Conservation (phyloP, 306 rosid species). For the Casuarina equisetifolia region DNA sequence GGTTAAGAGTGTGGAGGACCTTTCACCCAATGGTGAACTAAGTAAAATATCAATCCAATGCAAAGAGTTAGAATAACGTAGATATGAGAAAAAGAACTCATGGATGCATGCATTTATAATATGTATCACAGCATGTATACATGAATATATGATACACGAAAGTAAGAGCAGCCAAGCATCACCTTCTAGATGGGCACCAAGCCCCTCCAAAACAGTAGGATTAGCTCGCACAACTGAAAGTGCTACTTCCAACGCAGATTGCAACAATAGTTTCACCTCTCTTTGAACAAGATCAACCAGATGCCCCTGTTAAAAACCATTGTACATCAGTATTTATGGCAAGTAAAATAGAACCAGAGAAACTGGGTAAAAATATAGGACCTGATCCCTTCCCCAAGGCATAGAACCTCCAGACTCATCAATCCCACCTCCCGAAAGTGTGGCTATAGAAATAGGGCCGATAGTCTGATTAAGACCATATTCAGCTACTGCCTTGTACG, state of each 20-base stretch:
- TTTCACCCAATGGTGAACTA: too few species aligned
- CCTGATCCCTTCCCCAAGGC: slow-evolving; percentile 98
- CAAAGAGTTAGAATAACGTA: too few species aligned
- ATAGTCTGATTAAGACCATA: slow-evolving; percentile 89
- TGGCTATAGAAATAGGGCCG: slow-evolving; percentile 88
- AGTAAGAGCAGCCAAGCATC: background rate
- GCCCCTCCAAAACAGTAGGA: slow-evolving; percentile 90
- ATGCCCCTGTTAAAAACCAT: slow-evolving; percentile 63
- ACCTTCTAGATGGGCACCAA: slow-evolving; percentile 94
- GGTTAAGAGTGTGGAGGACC: too few species aligned
- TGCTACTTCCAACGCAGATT: slow-evolving; percentile 86
- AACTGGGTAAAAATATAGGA: slow-evolving; percentile 33
- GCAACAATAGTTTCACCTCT: slow-evolving; percentile 86
- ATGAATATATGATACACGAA: background rate
- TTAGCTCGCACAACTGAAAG: slow-evolving; percentile 86
- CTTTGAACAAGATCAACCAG: slow-evolving; percentile 92
- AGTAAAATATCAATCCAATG: too few species aligned
- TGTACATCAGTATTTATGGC: slow-evolving; percentile 39
- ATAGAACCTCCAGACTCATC: slow-evolving; percentile 80
- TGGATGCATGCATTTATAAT: too few species aligned
- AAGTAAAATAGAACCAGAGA: slow-evolving; percentile 17
- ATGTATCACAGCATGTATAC: background rate
- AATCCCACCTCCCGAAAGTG: slow-evolving; percentile 81
- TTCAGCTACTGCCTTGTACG: slow-evolving; percentile 98
- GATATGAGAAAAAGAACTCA: too few species aligned